Conservation (phyloP, 441 rosid species). For the Populus hybrid region DNA sequence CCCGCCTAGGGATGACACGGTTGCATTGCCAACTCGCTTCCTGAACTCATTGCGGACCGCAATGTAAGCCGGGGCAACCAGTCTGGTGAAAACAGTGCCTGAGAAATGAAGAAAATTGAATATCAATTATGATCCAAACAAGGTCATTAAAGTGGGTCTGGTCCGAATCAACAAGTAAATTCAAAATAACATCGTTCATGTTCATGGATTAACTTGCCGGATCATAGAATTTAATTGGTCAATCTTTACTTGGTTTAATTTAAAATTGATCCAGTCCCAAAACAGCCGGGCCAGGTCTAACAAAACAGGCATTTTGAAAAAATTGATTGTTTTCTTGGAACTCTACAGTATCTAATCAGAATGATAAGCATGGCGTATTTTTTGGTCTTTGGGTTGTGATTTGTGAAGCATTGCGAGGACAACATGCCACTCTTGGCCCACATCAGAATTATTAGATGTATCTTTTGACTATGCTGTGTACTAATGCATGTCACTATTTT, state of each 20-base stretch:
- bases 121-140: too few relatives aligned
- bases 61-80: slow-evolving; percentile 64
- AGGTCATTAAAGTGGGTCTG: too few relatives aligned
- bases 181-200: too few relatives aligned
- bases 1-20: slow-evolving; percentile 77
- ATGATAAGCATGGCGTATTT: background rate
- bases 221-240: too few relatives aligned
- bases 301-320: background rate
- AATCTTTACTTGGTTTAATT: too few relatives aligned
- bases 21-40: slow-evolving; percentile 45
- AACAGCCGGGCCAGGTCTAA: too few relatives aligned
- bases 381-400: background rate
- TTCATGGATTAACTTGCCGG: too few relatives aligned
- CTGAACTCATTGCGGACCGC: slow-evolving; percentile 75
- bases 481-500: background rate
- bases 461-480: background rate
- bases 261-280: too few relatives aligned
- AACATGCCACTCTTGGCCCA: background rate
- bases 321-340: background rate
- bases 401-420: background rate
- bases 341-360: background rate
- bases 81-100: slow-evolving; percentile 86
- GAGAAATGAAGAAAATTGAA: background rate
- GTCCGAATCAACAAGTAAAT: background rate
- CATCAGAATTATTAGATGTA: background rate